Conservation (phyloP, 805 yeast genomes). For the Teunomyces cretensis region DNA sequence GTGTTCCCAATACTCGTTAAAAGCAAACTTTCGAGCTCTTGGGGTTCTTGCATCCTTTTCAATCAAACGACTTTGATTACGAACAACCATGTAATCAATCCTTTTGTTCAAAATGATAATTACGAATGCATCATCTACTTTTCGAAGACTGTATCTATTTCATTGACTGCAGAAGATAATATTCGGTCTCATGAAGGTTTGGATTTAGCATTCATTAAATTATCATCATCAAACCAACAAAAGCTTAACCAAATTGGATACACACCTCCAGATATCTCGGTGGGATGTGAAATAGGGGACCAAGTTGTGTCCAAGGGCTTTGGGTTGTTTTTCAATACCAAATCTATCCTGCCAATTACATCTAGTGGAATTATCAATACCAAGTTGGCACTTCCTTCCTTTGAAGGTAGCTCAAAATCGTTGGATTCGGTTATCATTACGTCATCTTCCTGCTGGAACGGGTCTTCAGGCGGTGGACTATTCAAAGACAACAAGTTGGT, state of each 20-base stretch:
- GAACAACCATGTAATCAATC: constrained; percentile 41
- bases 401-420: background rate
- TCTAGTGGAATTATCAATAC: constrained; percentile 30
- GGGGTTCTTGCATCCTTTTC: constrained; percentile 47
- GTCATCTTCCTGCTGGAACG: constrained; percentile 50
- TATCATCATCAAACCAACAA: constrained; percentile 11
- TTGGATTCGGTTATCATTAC: constrained; percentile 27
- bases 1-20: constrained; percentile 17
- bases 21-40: constrained; percentile 13
- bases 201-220: constrained; percentile 39
- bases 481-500: constrained; percentile 26
- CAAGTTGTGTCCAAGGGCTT: constrained; percentile 34
- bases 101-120: constrained; percentile 8
- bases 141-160: background rate
- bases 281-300: constrained; percentile 15
- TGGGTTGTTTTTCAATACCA: constrained; percentile 36
- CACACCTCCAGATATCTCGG: background rate
- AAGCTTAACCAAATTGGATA: background rate
- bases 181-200: constrained; percentile 25
- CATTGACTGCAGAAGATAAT: constrained; percentile 12
- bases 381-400: constrained; percentile 11
- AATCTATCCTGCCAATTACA: constrained; percentile 24
- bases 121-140: background rate
- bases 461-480: constrained; percentile 51
- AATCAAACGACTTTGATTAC: constrained; percentile 33